phyloP scores from a whole-genome alignment of 352 stramenopile species.

The Phytophthora constricta region DNA sequence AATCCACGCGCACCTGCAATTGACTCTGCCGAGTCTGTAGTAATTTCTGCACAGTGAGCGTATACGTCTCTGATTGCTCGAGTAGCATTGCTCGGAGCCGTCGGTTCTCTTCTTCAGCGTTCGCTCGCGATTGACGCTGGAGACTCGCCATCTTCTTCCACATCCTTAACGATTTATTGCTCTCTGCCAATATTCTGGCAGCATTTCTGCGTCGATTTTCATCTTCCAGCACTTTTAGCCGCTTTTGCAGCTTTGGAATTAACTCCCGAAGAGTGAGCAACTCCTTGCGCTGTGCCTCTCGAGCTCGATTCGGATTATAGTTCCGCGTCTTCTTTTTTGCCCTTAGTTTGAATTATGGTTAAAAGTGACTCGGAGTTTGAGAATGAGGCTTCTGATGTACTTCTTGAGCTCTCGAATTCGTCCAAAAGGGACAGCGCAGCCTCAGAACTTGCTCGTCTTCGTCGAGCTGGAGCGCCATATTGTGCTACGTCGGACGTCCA shows the following conservation, averaged over 20 bases:
- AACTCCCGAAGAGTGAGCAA: constrained; percentile 25
- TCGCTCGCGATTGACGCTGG: constrained; percentile 20
- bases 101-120: constrained; percentile 31
- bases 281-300: constrained; percentile 25
- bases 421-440: constrained; percentile 39
- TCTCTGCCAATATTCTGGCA: neutral
- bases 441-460: constrained; percentile 28
- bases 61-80: constrained; percentile 12
- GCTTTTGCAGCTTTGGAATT: constrained; percentile 20
- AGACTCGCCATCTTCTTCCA: constrained; percentile 29
- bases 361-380: neutral
- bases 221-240: constrained; percentile 16
- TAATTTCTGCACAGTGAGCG: constrained; percentile 14
- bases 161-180: constrained; percentile 2
- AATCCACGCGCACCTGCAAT: constrained; percentile 1
- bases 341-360: too few relatives aligned
- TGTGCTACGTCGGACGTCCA: too few relatives aligned
- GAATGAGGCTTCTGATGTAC: neutral
- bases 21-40: constrained; percentile 10
- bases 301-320: constrained; percentile 38
- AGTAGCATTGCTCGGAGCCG: constrained; percentile 27
- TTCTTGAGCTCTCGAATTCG: constrained; percentile 8
- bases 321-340: constrained; percentile 22
- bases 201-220: neutral
- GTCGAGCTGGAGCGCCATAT: constrained; percentile 25